phyloP scores from a whole-genome alignment of 306 rosid species.

The Casuarina equisetifolia region DNA sequence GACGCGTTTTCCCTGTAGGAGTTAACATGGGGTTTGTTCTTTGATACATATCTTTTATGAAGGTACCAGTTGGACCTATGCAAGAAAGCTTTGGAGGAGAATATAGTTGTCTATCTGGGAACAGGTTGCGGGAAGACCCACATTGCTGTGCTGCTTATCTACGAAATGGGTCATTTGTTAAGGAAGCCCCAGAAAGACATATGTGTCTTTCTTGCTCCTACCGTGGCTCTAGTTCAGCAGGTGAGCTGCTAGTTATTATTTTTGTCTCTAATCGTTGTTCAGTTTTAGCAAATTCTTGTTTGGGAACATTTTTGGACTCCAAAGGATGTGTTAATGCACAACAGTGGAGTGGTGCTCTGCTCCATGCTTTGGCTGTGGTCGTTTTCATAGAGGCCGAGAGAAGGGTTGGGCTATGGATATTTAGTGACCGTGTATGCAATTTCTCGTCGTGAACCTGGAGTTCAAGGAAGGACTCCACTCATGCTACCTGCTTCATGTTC shows the following conservation, averaged over 20 bases:
- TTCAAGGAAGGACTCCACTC: background rate
- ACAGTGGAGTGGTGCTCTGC: background rate
- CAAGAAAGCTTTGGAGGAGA: slow-evolving; percentile 83
- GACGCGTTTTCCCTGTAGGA: background rate
- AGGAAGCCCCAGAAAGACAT: slow-evolving; percentile 60
- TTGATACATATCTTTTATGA: slow-evolving; percentile 6
- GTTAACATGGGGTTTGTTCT: slow-evolving; percentile 17
- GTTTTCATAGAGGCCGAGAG: background rate
- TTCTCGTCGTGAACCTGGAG: background rate
- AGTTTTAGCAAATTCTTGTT: slow-evolving; percentile 6
- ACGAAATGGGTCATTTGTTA: slow-evolving; percentile 70
- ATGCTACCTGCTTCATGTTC: background rate
- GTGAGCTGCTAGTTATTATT: slow-evolving; percentile 39
- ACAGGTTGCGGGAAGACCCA: slow-evolving; percentile 98
- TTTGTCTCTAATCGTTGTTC: background rate
- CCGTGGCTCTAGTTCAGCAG: slow-evolving; percentile 89
- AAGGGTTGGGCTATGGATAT: background rate
- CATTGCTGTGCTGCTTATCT: slow-evolving; percentile 80
- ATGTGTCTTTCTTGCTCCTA: slow-evolving; percentile 92
- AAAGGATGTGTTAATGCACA: background rate
- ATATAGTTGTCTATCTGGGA: slow-evolving; percentile 80
- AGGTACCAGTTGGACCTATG: slow-evolving; percentile 89
- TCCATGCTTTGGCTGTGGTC: slow-evolving; percentile 1
- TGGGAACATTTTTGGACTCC: background rate
- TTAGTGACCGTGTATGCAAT: background rate